Base-by-base conservation (phyloP, 345 rosid genomes). In the Eucalyptus shirleyi region DNA sequence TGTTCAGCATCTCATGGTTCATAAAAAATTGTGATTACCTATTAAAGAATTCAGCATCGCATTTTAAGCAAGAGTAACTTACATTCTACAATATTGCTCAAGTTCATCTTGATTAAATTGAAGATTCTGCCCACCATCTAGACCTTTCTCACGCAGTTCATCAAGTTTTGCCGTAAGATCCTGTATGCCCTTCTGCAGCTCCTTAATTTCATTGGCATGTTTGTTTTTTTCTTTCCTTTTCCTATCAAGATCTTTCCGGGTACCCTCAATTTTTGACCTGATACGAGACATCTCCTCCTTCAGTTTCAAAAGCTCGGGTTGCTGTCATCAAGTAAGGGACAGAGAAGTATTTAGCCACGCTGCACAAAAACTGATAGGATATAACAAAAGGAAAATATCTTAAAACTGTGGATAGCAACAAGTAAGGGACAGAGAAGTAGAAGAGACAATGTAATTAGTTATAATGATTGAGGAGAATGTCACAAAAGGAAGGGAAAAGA, bases 231-330 rank as follows among this genome's bases (percentile, higher is more conserved):
- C 99, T 86, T 93, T 95, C 89, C 88, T 96, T 93, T 93, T 96
- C 89, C 89, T 96, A 34, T 93, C 98, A 90, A 96, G 94, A 92
- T 98, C 99, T 95, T 96, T 97, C 62, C 95, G 91, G 55, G 86
- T 94, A 92, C 94, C 96, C 95, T 98, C 96, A 62, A 96, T 95
- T 95, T 98, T 98, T 81, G 97, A 94, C 67, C 94, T 94, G 86
- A 96, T 93, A 86, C 98, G 98, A 91, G 98, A 91, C 93, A 91
- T 94, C 93, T 95, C 99, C 93, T 96, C 99, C 89, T 96, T 96
- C 88, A 96, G 90, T 90, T 96, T 98, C 93, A 97, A 92, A 94
- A 96, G 97, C 93, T 95, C 97, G 55, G 98, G 99, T 98, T 97
- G 98, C 99, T 98, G 92, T 77, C 45, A 89, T 55, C 69, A 87